Conservation (phyloP, 345 rosid species). For the Camelina neglecta region DNA sequence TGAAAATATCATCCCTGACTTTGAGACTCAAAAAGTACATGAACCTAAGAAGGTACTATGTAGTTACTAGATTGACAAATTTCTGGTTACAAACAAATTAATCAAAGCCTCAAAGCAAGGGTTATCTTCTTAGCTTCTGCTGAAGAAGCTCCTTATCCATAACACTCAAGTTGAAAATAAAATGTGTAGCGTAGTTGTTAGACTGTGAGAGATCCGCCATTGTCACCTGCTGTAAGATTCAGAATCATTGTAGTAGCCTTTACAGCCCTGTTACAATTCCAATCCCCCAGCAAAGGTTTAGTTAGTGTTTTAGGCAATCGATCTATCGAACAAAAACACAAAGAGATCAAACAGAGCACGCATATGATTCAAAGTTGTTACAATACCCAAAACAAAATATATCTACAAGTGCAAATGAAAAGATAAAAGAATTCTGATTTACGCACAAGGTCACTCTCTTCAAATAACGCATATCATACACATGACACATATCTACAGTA, state of each 20-base stretch:
- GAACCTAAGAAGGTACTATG: background rate
- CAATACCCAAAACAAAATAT: too few species aligned
- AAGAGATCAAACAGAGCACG: constrained; percentile 9
- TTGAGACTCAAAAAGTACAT: background rate
- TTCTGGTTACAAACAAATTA: constrained; percentile 24
- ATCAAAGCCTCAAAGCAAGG: constrained; percentile 4
- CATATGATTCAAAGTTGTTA: background rate
- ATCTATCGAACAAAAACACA: background rate
- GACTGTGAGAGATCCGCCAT: constrained; percentile 90
- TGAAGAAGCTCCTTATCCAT: constrained; percentile 5
- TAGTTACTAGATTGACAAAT: background rate
- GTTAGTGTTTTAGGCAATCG: constrained; percentile 18
- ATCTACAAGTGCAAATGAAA: too few species aligned
- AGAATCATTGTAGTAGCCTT: constrained; percentile 90
- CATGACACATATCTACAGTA: too few species aligned
- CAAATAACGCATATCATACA: too few species aligned
- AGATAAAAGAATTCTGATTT: too few species aligned
- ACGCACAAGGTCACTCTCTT: too few species aligned
- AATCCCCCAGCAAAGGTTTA: constrained; percentile 9
- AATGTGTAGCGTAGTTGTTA: constrained; percentile 35
- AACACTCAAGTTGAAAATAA: background rate
- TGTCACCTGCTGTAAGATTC: constrained; percentile 85
- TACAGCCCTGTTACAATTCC: constrained; percentile 59
- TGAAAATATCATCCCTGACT: background rate
- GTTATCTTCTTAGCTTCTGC: background rate